Percentiles rank a stretch among this genome's conserved stretches.
phyloP scores from a whole-genome alignment of 139 green algal genomes.

The Chlamydomonas schloesseri region DNA sequence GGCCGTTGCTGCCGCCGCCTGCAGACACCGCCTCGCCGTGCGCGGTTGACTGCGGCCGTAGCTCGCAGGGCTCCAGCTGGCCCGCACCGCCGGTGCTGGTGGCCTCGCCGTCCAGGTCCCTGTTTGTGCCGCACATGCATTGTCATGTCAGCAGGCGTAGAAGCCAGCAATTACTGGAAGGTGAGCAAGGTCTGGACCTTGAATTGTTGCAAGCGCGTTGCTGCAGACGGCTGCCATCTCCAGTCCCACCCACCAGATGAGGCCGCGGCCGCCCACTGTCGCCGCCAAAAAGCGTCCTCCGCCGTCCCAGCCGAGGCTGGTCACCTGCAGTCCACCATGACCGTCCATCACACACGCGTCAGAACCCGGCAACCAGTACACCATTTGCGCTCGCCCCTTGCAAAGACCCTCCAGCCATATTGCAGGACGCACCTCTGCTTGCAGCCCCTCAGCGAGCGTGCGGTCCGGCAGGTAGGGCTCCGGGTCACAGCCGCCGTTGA shows the following conservation, averaged over 20 bases:
- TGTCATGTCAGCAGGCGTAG: too few relatives aligned
- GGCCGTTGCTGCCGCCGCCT: too few relatives aligned
- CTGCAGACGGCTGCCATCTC: too few relatives aligned
- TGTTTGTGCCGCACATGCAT: neutral
- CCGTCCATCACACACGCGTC: too few relatives aligned
- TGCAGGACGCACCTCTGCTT: conserved; percentile 17
- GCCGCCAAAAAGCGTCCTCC: conserved; percentile 22
- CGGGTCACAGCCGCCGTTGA: neutral
- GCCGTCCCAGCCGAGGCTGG: conserved; percentile 30
- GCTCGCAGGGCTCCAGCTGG: neutral
- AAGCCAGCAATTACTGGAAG: too few relatives aligned
- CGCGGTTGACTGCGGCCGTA: neutral
- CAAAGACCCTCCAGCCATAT: too few relatives aligned
- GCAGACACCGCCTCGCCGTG: neutral
- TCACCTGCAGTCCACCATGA: neutral
- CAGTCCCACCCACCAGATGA: neutral
- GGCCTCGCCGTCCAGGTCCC: neutral
- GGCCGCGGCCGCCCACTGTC: neutral
- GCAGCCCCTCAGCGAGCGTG: conserved; percentile 18
- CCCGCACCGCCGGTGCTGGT: neutral
- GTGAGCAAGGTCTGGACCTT: too few relatives aligned
- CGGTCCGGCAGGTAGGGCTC: conserved; percentile 12
- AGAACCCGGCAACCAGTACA: too few relatives aligned
- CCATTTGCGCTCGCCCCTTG: too few relatives aligned
- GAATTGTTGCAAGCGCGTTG: neutral